Base-by-base conservation (phyloP, 345 rosid species). In the Noccaea bulbosa region DNA sequence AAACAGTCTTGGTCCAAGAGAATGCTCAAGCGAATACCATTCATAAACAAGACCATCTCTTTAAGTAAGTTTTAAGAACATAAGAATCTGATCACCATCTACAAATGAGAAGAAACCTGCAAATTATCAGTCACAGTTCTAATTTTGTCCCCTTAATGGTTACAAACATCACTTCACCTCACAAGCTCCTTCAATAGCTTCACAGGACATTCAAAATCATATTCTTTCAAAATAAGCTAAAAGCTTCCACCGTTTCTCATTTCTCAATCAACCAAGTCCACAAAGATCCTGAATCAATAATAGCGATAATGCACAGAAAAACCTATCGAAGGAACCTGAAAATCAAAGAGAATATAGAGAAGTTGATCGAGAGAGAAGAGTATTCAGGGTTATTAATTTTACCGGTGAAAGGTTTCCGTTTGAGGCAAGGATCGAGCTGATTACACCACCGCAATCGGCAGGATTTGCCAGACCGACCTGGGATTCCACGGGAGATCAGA, bases 361-460 rank as follows among this genome's bases (percentile, higher is more conserved):
- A 68, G 2, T 20, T 1, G 30, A 47, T 35, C 7, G 38, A 69
- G 56, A 32, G 24, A 32, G 24, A 8, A 67, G 34, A 8, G 66
- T 15, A 10, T 0, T 34, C 7, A 34, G 32, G 12, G 16, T 22
- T 63, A 35, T 27, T 17, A 17, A 17, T 3, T 6, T 24, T 68
- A 90, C 92, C 92, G 47, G 88, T 82, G 73, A 88, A 90, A 57
- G 94, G 90, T 60, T 86, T 85, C 22, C 83, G 85, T 81, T 83
- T 88, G 37, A 88, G 84, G 27, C 80, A 72, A 60, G 78, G 97
- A 66, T 90, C 90, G 41, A 90, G 94, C 80, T 90, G 94, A 69
- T 90, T 88, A 52, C 93, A 90, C 96, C 96, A 90, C 0, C 88
- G 82, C 49, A 88, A 83, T 37, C 93, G 86, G 65, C 94, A 90